Base-by-base conservation (phyloP, 139 green algal genomes). In the Micromonas commoda region DNA sequence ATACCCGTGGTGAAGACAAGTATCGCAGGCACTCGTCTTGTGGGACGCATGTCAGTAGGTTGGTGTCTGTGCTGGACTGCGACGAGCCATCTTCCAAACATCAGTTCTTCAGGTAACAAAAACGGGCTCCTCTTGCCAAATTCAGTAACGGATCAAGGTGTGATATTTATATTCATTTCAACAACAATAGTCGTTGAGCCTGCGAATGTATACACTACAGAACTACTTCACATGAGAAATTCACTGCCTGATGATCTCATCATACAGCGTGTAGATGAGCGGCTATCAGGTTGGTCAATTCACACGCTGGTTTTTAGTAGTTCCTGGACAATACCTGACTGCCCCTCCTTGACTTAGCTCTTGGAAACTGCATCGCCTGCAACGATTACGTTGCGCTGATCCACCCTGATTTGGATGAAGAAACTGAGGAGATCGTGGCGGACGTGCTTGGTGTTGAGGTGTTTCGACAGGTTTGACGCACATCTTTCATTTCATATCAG, bases 401-500 rank as follows among this genome's bases (percentile, higher is more conserved):
- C 29, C 96, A 99, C 82, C 93, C 94, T 0, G 95, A 99, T 86
- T 87, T 99, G 6, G 96, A 99, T 83, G 31, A 88, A 71, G 93
- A 97, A 76, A 97, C 93, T 9, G 93, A 97, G 84, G 92, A 97
- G 64, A 86, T 97, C 29, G 81, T 93, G 57, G 85, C 91, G 19
- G 96, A 99, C 87, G 93, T 98, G 79, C 85, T 99, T 75, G 96
- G 96, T 21, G 93, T 99, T 66, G 96, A 99, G 87, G 96, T 98
- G 16, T 99, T 99, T 85, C 87, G 95, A n/a, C 60, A 80, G 68
- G 68, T 75, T 24, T 26, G 0, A 33, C 2, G 24, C 20, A 20
- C 32, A 63, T 63, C 19, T 2, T 63, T 20, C 9, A 53, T 53
- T n/a, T 63, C 31, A 26, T 35, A 13, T 60, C 68, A 2, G 38